Evolutionary conservation across 208 protist genomes (phyloP), one percentile per base, ranked within the genome.

Genomic region (Trypanosoma caninum): DNA sequence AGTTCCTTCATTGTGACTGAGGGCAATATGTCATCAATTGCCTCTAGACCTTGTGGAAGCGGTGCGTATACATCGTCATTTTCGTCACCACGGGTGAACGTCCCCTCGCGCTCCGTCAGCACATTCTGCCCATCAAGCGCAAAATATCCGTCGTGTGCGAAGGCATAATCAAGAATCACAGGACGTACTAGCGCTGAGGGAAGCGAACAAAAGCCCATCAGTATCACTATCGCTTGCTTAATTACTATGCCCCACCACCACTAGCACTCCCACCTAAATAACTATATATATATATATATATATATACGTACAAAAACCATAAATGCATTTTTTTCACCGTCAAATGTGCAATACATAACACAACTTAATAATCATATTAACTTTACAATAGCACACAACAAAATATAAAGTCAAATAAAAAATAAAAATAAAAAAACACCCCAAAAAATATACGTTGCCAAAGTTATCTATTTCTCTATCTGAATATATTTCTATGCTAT

Each of bases 1-100:
- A 65, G 34, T 20, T 65, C 59, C n/a, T 56, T 37, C 31, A 47
- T n/a, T 14, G 59, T 65, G 25, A 65, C 37, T 37, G 59, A 10
- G 11, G 46, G 46, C 5, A 65, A 34, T 14, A 48, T 10, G 31
- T 20, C 28, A 22, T 22, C 1, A 11, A 56, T 34, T 8, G 14
- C 27, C 23, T 25, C 8, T n/a, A 65, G 35, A 23, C 46, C n/a
- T 37, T 16, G 3, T 8, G 59, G 59, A 41, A 52, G 3, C 2
- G 33, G 23, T 18, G 44, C 25, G n/a, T 0, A 23, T 31, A 16
- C 5, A 22, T 44, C 31, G 2, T 22, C 5, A 27, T 22, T 37
- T 14, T 5, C 31, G n/a, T 3, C 20, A 48, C 6, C 22, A 34
- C 54, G 14, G 9, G 22, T 16, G n/a, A 10, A 0, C 14, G 13